phyloP scores from a whole-genome alignment of 2,329 filamentous ascomycete species.

The Lasiodiplodia citricola region DNA sequence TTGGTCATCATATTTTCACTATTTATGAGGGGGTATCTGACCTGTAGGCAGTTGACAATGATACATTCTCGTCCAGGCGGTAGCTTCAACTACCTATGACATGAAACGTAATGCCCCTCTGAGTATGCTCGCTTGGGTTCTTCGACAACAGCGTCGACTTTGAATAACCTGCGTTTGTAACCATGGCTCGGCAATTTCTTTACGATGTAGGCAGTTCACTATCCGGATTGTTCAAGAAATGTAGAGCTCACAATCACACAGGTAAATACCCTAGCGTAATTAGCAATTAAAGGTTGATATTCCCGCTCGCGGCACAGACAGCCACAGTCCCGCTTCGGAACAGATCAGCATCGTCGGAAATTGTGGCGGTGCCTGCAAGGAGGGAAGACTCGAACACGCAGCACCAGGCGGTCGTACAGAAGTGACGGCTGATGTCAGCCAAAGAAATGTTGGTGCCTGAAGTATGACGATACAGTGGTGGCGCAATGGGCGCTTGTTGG shows the following conservation, averaged over 20 bases:
- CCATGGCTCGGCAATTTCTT: too few relatives aligned
- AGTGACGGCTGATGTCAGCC: neutral
- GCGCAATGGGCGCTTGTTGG: constrained; percentile 2
- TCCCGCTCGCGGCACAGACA: constrained; percentile 1
- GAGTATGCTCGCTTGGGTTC: too few relatives aligned
- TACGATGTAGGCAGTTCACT: too few relatives aligned
- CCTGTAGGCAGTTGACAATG: too few relatives aligned
- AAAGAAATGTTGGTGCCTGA: constrained; percentile 10
- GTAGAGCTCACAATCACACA: neutral
- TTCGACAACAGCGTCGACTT: too few relatives aligned
- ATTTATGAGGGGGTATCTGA: too few relatives aligned
- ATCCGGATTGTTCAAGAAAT: too few relatives aligned
- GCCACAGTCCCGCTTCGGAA: neutral
- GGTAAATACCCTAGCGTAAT: neutral
- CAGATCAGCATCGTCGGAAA: constrained; percentile 15
- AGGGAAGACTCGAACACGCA: neutral
- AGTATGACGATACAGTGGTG: constrained; percentile 11
- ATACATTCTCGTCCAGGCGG: too few relatives aligned
- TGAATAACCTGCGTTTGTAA: too few relatives aligned
- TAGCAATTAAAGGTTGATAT: constrained; percentile 3
- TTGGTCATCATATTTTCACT: neutral
- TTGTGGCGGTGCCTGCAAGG: constrained; percentile 12
- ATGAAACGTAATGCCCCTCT: too few relatives aligned
- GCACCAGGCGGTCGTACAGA: neutral
- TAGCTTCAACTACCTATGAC: too few relatives aligned